These are phyloP conservation scores for Dipsacomyces acuminosporus DNA, from an alignment of 371 early-diverging fungal species.

Conservation along the genomic window DNA sequence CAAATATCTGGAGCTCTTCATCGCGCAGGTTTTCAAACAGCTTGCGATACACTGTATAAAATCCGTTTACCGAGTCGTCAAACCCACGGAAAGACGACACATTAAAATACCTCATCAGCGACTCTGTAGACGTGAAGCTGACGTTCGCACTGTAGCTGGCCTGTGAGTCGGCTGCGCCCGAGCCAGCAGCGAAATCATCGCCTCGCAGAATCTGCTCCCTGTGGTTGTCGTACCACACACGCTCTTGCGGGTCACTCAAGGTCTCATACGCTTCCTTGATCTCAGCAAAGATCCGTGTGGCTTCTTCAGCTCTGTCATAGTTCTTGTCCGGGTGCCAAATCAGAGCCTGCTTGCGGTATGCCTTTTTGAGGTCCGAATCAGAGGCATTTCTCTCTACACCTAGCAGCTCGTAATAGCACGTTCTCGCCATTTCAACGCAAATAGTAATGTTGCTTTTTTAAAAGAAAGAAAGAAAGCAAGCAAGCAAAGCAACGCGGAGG, in stretches of 20 bases:
- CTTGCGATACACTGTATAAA: constrained; percentile 72
- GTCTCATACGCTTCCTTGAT: constrained; percentile 91
- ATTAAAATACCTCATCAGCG: constrained; percentile 44
- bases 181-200: constrained; percentile 13
- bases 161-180: constrained; percentile 4
- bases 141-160: constrained; percentile 18
- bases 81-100: constrained; percentile 54
- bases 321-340: constrained; percentile 94
- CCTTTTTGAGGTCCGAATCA: constrained; percentile 79
- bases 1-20: constrained; percentile 70
- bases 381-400: constrained; percentile 70
- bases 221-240: constrained; percentile 71
- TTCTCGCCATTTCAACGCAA: constrained; percentile 48
- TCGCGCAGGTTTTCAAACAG: constrained; percentile 71
- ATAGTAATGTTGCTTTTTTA: background rate
- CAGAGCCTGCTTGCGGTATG: constrained; percentile 80
- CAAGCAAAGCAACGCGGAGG: no score
- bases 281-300: constrained; percentile 77
- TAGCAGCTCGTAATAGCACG: constrained; percentile 89
- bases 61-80: constrained; percentile 57
- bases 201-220: constrained; percentile 50
- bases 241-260: constrained; percentile 81
- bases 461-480: background rate
- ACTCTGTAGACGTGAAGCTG: constrained; percentile 25
- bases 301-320: constrained; percentile 71